These are phyloP conservation scores for Metschnikowia arizonensis DNA, from an alignment of 805 yeast species.

Conservation along the genomic window DNA sequence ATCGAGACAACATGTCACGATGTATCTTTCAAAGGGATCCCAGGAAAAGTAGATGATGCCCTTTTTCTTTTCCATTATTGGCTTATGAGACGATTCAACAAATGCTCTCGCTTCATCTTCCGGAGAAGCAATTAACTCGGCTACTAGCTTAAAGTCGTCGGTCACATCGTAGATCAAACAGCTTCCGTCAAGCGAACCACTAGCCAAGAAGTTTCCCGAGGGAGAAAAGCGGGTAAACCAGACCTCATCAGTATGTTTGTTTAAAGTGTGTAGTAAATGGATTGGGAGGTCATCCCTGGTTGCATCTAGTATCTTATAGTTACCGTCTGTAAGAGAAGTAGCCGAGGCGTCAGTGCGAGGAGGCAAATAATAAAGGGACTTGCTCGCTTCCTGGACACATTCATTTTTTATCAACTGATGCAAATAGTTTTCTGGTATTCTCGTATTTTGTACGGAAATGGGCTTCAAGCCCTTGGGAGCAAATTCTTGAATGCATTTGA, in stretches of 20 bases:
- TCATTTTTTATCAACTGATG: conserved; percentile 12
- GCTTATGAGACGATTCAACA: conserved; percentile 24
- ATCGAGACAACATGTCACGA: conserved; percentile 73
- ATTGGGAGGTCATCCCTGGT: conserved; percentile 40
- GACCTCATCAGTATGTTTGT: conserved; percentile 65
- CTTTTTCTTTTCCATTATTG: conserved; percentile 24
- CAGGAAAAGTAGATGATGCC: conserved; percentile 62
- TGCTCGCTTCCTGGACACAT: conserved; percentile 8
- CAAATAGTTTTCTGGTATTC: conserved; percentile 13
- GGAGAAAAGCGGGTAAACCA: conserved; percentile 82
- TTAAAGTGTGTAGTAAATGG: conserved; percentile 42
- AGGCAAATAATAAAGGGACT: conserved; percentile 16
- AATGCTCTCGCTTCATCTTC: conserved; percentile 27
- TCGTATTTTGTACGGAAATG: background rate
- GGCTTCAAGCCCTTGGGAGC: background rate
- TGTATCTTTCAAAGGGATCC: conserved; percentile 64
- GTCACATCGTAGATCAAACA: conserved; percentile 63
- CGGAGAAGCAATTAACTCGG: conserved; percentile 28
- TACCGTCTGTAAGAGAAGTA: background rate
- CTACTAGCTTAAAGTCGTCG: conserved; percentile 34
- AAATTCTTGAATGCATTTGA: background rate
- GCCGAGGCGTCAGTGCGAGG: conserved; percentile 6
- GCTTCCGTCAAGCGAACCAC: conserved; percentile 66
- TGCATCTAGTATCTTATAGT: background rate
- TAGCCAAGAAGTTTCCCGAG: conserved; percentile 69